Conservation (phyloP, 2,329 filamentous ascomycete species). For the Fusarium sp. region DNA sequence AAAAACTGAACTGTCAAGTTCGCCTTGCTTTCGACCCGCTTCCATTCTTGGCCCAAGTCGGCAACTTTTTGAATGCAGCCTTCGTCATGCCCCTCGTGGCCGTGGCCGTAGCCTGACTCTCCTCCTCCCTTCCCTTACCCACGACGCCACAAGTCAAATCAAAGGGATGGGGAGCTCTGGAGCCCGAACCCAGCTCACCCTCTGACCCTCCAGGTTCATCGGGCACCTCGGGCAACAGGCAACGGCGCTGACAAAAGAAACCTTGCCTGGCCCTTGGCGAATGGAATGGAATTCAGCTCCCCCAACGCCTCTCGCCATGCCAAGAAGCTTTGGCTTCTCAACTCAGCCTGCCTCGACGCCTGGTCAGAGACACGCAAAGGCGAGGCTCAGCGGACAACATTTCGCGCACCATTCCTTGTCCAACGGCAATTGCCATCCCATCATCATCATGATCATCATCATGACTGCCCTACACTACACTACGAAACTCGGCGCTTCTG, state of each 20-base stretch:
- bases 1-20: conserved; percentile 7
- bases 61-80: conserved; percentile 31
- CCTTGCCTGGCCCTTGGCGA: conserved; percentile 8
- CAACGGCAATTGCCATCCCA: conserved; percentile 7
- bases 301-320: conserved; percentile 8
- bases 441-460: conserved; percentile 10
- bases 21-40: conserved; percentile 9
- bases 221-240: conserved; percentile 4
- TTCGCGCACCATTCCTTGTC: conserved; percentile 26
- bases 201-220: not conserved
- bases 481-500: conserved; percentile 20
- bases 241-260: conserved; percentile 13
- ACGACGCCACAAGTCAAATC: conserved; percentile 15
- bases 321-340: conserved; percentile 18
- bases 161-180: not conserved
- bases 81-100: conserved; percentile 26
- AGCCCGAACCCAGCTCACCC: conserved; percentile 15
- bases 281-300: not conserved
- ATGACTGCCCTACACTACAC: not conserved
- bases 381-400: conserved; percentile 31
- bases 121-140: conserved; percentile 39
- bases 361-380: conserved; percentile 1
- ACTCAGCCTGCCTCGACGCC: conserved; percentile 1
- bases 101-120: conserved; percentile 7
- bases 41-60: conserved; percentile 21